Base-by-base conservation (phyloP, 257 asterid genomes). In the Petunia secreta region DNA sequence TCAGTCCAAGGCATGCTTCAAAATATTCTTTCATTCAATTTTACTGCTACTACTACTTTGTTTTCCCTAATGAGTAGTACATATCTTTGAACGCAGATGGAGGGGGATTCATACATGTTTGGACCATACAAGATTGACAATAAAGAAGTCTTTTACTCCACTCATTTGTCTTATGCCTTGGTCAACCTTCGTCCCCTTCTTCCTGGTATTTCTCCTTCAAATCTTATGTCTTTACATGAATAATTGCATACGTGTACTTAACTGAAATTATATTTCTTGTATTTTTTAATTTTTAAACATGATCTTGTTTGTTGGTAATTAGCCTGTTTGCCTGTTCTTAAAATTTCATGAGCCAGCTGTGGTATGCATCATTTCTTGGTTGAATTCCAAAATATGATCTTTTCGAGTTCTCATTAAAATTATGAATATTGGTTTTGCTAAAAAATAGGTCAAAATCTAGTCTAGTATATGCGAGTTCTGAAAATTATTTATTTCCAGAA, bases 171-270 rank as follows among this genome's bases (percentile, higher is more conserved):
- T 1, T 94, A 89, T 83, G 97, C 97, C 67, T 39, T 90, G 84
- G 98, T 94, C 89, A 94, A 94, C 88, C 89, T 94, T 75, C 96
- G 97, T 40, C 98, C 98, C 75, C 75, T 93, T 82, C 85, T 91
- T 86, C 97, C 97, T 77, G 98, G 98, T 94, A 87, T 41, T 82
- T 75, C 44, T 40, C 53, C 50, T 46, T 77, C 8, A 6, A 36
- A 57, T 54, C 80, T 48, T 11, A 7, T 59, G 6, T 5, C 14
- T 1, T 3, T 77, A 13, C 48, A 54, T 75, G 60, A 14, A 52
- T 6, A 16, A 1, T 7, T 63, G 8, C 43, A 52, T 4, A 4
- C 52, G 63, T 58, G 10, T 25, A 16, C 11, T 15, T 25, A 5
- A 1, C 36, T 57, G 9, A 57, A 55, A n/a, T n/a, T 58, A 5